Percentiles rank a stretch among this genome's conserved stretches.
Conservation (phyloP, 805 yeast genomes). For the Sugiyamaella valdiviana region DNA sequence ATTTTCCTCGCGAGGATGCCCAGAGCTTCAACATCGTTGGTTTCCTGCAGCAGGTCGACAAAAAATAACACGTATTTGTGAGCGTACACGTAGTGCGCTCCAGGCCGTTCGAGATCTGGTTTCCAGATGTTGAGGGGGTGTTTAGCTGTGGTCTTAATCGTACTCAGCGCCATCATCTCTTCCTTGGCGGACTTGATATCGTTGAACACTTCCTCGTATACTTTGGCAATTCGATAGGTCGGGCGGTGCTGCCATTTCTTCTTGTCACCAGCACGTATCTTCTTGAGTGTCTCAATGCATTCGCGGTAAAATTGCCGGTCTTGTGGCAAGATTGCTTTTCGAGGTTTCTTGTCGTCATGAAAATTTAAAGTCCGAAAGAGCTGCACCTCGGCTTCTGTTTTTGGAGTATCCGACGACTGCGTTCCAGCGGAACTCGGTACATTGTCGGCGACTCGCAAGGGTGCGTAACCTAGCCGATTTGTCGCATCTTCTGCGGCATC, state of each 20-base stretch:
- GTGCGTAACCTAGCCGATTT: too few species aligned
- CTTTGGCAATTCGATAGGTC: slow-evolving; percentile 59
- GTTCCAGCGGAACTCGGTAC: too few species aligned
- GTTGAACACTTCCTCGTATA: slow-evolving; percentile 48
- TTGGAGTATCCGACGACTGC: too few species aligned
- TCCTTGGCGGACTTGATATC: slow-evolving; percentile 51
- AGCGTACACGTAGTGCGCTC: slow-evolving; percentile 81
- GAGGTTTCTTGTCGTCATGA: too few species aligned
- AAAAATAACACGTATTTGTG: slow-evolving; percentile 61
- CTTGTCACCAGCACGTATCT: slow-evolving; percentile 55
- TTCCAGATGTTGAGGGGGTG: slow-evolving; percentile 85
- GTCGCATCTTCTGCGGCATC: too few species aligned
- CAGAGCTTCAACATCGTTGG: slow-evolving; percentile 54
- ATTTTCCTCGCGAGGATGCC: slow-evolving; percentile 61
- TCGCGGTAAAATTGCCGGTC: slow-evolving; percentile 35
- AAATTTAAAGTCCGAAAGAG: too few species aligned
- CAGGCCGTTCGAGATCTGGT: slow-evolving; percentile 86
- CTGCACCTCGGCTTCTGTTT: not conserved
- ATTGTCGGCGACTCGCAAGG: too few species aligned
- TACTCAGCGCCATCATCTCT: slow-evolving; percentile 58
- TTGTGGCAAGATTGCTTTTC: too few species aligned
- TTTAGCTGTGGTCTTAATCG: slow-evolving; percentile 59
- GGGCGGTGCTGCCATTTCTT: slow-evolving; percentile 93
- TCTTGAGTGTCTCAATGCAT: slow-evolving; percentile 43
- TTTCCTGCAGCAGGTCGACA: slow-evolving; percentile 47